Evolutionary conservation across 768 basidiomycete genomes (phyloP).

Genomic region (Paxillus involutus): DNA sequence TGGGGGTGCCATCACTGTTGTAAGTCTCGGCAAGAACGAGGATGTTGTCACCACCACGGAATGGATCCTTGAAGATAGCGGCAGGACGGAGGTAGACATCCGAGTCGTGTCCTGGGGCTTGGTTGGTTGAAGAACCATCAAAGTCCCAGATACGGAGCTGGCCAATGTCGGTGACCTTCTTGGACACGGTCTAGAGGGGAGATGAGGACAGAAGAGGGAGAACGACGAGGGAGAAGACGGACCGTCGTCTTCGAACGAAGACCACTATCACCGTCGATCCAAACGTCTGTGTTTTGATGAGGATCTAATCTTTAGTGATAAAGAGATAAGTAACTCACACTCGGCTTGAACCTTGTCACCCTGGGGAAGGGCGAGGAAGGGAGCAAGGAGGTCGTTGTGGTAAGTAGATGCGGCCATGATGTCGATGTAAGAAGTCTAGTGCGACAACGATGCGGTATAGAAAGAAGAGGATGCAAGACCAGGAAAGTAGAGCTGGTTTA

Average conservation of each 20-base stretch:
- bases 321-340: constrained; percentile 47
- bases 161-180: constrained; percentile 83
- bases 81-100: constrained; percentile 98
- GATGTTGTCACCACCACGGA: constrained; percentile 98
- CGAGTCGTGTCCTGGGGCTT: constrained; percentile 93
- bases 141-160: constrained; percentile 99
- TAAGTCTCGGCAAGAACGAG: constrained; percentile 96
- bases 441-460: background rate
- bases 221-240: constrained; percentile 24
- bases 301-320: constrained; percentile 12
- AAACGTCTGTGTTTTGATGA: constrained; percentile 68
- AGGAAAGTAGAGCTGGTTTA: constrained; percentile 9
- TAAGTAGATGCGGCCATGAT: constrained; percentile 45
- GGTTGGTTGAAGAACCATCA: constrained; percentile 96
- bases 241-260: constrained; percentile 97
- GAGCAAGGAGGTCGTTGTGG: constrained; percentile 84
- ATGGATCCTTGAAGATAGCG: constrained; percentile 98
- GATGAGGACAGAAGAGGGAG: background rate
- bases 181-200: constrained; percentile 70
- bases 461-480: background rate
- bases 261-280: constrained; percentile 95
- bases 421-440: constrained; percentile 8
- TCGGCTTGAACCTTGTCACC: constrained; percentile 95
- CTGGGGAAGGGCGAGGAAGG: constrained; percentile 86
- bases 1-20: constrained; percentile 98